These are phyloP conservation scores for Helicocarpus griseus DNA, from an alignment of 2,329 filamentous ascomycete genomes.

Conservation along the genomic window DNA sequence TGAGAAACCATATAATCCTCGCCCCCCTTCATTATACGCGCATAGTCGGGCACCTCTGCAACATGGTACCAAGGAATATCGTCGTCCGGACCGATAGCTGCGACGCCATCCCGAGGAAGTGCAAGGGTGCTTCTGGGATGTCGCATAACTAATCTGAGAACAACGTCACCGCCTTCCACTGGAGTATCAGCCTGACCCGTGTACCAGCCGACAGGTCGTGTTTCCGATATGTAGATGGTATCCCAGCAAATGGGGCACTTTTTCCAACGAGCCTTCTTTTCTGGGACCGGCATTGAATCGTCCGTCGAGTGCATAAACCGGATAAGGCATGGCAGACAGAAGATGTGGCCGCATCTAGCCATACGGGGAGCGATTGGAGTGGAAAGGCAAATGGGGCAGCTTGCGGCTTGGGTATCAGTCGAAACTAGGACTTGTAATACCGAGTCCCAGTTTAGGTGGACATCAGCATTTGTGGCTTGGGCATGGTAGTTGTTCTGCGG, in stretches of 20 bases:
- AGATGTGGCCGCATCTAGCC: slow-evolving; percentile 95
- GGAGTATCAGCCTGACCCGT: slow-evolving; percentile 66
- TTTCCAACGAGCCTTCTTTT: slow-evolving; percentile 72
- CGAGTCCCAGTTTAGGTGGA: slow-evolving; percentile 81
- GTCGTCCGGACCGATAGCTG: slow-evolving; percentile 50
- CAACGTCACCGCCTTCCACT: slow-evolving; percentile 76
- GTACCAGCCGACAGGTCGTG: slow-evolving; percentile 82
- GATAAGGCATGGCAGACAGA: slow-evolving; percentile 85
- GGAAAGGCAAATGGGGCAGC: slow-evolving; percentile 90
- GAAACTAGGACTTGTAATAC: slow-evolving; percentile 89
- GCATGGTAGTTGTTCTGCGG: slow-evolving; percentile 68
- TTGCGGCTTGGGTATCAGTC: slow-evolving; percentile 73
- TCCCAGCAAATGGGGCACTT: slow-evolving; percentile 97
- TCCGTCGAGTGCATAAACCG: slow-evolving; percentile 87
- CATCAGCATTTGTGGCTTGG: slow-evolving; percentile 77
- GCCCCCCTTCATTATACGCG: slow-evolving; percentile 88
- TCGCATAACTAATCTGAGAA: slow-evolving; percentile 76
- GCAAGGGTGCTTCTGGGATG: slow-evolving; percentile 74
- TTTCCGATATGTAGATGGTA: slow-evolving; percentile 82
- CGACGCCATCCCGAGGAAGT: slow-evolving; percentile 63
- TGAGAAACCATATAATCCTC: slow-evolving; percentile 77
- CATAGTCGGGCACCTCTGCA: slow-evolving; percentile 88
- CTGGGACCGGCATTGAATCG: slow-evolving; percentile 49
- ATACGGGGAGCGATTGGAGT: slow-evolving; percentile 89
- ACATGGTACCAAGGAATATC: slow-evolving; percentile 93